Evolutionary conservation across 805 yeast genomes (phyloP), one percentile per base, ranked within the genome.

Genomic region (Saturnispora zaruensis): DNA sequence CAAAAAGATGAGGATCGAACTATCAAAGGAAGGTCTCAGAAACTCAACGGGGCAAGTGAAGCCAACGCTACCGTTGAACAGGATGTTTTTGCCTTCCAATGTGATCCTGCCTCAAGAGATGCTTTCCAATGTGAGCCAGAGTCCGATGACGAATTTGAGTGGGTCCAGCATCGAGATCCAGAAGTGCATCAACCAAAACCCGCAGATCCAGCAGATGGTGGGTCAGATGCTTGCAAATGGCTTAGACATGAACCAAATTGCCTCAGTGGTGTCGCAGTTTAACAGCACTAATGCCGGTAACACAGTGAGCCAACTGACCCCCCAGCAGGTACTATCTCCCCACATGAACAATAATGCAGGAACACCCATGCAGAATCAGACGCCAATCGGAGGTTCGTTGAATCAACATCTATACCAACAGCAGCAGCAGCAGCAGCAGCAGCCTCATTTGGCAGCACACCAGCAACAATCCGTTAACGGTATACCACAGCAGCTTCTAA

Each of bases 21-120:
- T 77, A 5, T 78, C 84, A 2, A 81, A 80, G 57, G 87, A 81
- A 62, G 82, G 82, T 0, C 60, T 75, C 28, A 66, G 78, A 58
- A 66, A 64, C 37, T 58, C 64, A 18, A 70, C 63, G 18, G 48
- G 49, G 28, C 30, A 47, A 9, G n/a, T 30, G 3, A 77, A 73
- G 56, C 71, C 76, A 1, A 66, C 72, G 21, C 55, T 81, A 32
- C 66, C 63, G 14, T 62, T 79, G 42, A 69, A 69, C 55, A 67
- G 79, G 54, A 67, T 65, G n/a, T 62, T 63, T 44, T 57, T 81
- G 36, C 87, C 87, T 7, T 65, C 73, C 3, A 74, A 78, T 57
- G 85, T 81, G n/a, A 69, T 70, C 36, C 55, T 81, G 23, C 87
- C 87, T 3, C 67, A 65, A 28, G 81, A 75, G 53, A 71, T 76